phyloP scores from a whole-genome alignment of 192 early-diverging fungal species.

The Dissophora ornata region DNA sequence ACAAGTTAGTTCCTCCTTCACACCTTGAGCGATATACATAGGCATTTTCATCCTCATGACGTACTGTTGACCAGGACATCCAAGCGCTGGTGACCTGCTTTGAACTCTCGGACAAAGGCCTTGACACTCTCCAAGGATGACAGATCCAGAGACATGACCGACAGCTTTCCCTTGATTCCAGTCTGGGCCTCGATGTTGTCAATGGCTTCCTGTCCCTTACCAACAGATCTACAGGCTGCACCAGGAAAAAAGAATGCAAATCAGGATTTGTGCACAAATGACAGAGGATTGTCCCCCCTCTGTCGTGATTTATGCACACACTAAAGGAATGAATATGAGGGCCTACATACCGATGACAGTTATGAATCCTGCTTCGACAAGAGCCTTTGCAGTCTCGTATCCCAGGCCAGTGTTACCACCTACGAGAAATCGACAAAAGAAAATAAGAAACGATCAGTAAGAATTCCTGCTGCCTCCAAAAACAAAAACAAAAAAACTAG shows the following conservation, averaged over 20 bases:
- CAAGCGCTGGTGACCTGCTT: constrained; percentile 4
- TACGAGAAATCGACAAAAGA: neutral
- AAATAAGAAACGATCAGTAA: neutral
- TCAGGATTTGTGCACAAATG: too few species aligned
- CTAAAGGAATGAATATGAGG: neutral
- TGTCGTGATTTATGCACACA: too few species aligned
- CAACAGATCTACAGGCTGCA: constrained; percentile 39
- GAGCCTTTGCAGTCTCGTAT: constrained; percentile 64
- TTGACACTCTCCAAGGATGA: constrained; percentile 61
- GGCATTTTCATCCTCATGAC: neutral
- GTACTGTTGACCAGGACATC: constrained; percentile 49
- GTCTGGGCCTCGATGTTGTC: constrained; percentile 46
- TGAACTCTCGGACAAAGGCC: constrained; percentile 52
- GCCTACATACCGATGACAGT: constrained; percentile 55
- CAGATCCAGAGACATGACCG: constrained; percentile 54
- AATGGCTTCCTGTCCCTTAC: constrained; percentile 33
- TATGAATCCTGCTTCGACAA: constrained; percentile 65
- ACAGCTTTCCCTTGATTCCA: constrained; percentile 16
- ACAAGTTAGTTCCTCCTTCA: neutral
- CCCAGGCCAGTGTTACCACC: constrained; percentile 74
- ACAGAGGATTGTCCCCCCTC: constrained; percentile 7
- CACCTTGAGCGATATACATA: neutral
- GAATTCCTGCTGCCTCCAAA: neutral
- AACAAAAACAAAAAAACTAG: neutral
- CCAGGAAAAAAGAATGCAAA: neutral